Percentiles rank a stretch among this genome's conserved stretches.
phyloP scores from a whole-genome alignment of 2,329 filamentous ascomycete species.

The Penicillium sp. region DNA sequence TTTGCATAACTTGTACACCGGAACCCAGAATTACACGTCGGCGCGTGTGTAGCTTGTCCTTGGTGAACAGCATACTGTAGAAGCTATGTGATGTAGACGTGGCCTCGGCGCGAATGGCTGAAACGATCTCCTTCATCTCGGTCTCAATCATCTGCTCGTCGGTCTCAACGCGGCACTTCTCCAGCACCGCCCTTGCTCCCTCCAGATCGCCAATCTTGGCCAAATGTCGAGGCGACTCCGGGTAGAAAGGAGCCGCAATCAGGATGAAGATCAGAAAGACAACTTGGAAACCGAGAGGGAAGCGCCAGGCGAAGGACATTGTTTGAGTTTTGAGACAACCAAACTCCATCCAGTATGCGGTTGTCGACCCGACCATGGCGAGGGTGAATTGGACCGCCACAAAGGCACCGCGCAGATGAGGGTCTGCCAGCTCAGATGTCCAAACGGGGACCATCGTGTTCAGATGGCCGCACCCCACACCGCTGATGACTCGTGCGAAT shows the following conservation, averaged over 20 bases:
- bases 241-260: constrained; percentile 45
- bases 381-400: constrained; percentile 27
- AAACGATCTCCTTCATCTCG: constrained; percentile 25
- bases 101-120: constrained; percentile 25
- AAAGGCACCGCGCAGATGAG: constrained; percentile 24
- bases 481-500: constrained; percentile 24
- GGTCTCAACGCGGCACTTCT: constrained; percentile 6
- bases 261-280: constrained; percentile 60
- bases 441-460: constrained; percentile 28
- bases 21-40: constrained; percentile 21
- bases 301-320: constrained; percentile 54
- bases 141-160: constrained; percentile 17
- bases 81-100: constrained; percentile 21
- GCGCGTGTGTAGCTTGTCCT: constrained; percentile 23
- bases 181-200: constrained; percentile 15
- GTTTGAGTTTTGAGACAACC: constrained; percentile 25
- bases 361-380: constrained; percentile 14
- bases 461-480: constrained; percentile 29
- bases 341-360: constrained; percentile 32
- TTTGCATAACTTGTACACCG: constrained; percentile 25
- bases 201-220: constrained; percentile 22
- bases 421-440: constrained; percentile 29
- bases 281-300: constrained; percentile 60
- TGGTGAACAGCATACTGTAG: constrained; percentile 23
- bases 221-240: constrained; percentile 45